These are phyloP conservation scores for Shiraia bambusicola DNA, from an alignment of 2,329 filamentous ascomycete genomes.

Conservation along the genomic window DNA sequence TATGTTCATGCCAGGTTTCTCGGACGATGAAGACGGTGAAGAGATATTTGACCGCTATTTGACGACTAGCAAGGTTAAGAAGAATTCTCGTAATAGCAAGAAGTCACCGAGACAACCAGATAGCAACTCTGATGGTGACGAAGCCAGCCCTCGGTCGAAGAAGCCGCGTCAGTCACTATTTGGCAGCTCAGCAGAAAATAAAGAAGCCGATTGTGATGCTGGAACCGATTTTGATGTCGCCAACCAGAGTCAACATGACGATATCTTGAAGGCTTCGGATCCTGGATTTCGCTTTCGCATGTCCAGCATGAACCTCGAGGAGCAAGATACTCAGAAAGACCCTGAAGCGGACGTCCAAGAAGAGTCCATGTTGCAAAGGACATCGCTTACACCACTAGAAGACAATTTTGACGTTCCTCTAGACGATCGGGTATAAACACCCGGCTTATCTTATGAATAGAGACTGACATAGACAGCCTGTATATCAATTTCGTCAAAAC, in stretches of 20 bases:
- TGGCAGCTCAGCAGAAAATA: slow-evolving; percentile 2
- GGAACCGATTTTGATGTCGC: neutral
- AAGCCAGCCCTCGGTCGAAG: slow-evolving; percentile 8
- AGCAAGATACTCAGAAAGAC: neutral
- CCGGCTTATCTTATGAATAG: neutral
- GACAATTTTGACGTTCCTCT: slow-evolving; percentile 13
- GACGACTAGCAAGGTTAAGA: slow-evolving; percentile 2
- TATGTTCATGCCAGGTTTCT: slow-evolving; percentile 9
- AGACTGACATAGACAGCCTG: slow-evolving; percentile 12
- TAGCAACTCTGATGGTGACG: slow-evolving; percentile 3
- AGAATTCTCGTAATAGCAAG: slow-evolving; percentile 1
- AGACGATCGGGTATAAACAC: slow-evolving; percentile 7
- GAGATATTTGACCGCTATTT: slow-evolving; percentile 12
- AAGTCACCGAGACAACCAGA: slow-evolving; percentile 13
- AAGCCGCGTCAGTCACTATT: slow-evolving; percentile 21
- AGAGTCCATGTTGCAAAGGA: slow-evolving; percentile 3
- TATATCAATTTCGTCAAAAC: slow-evolving; percentile 27
- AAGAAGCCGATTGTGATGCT: neutral
- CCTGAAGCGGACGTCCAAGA: slow-evolving; percentile 3
- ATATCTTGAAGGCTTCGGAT: neutral
- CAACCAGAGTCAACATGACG: neutral
- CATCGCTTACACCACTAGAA: slow-evolving; percentile 15
- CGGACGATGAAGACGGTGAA: slow-evolving; percentile 16
- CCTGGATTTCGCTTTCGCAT: slow-evolving; percentile 11
- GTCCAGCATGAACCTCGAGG: slow-evolving; percentile 15